Conservation (phyloP, 441 rosid species). For the Bocquillonia castaneifolia region DNA sequence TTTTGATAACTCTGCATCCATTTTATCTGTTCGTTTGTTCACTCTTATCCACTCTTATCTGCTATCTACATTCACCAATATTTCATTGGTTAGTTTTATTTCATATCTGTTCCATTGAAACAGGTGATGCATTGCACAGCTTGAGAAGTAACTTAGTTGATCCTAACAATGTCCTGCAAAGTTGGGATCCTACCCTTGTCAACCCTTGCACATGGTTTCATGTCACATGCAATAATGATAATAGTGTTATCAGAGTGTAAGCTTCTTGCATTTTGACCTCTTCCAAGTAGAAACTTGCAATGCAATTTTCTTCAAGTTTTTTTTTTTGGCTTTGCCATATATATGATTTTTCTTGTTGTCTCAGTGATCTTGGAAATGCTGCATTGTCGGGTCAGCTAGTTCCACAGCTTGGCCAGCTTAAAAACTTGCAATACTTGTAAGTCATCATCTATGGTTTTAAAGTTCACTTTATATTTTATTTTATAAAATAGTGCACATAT, state of each 20-base stretch:
- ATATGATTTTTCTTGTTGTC: conserved; percentile 11
- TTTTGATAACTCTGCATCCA: background rate
- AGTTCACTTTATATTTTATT: background rate
- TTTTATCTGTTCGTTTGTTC: background rate
- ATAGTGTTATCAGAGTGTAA: conserved; percentile 94
- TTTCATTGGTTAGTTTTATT: background rate
- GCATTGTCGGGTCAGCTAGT: conserved; percentile 87
- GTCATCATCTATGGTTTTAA: conserved; percentile 24
- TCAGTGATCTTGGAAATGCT: conserved; percentile 92
- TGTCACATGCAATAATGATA: conserved; percentile 90
- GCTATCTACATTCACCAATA: background rate
- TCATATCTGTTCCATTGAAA: conserved; percentile 12
- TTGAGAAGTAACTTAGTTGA: conserved; percentile 61
- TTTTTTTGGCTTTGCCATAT: background rate
- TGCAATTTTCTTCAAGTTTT: background rate
- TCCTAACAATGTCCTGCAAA: conserved; percentile 88
- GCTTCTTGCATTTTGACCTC: conserved; percentile 16
- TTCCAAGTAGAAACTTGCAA: background rate
- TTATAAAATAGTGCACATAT: background rate
- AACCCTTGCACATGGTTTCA: conserved; percentile 99
- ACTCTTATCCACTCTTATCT: conserved; percentile 1
- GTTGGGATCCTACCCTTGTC: conserved; percentile 99
- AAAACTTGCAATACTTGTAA: conserved; percentile 88
- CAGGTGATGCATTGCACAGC: conserved; percentile 95
- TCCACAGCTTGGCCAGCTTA: conserved; percentile 82